Conservation (phyloP, 177 flowering plant species). For the Vitis hybrid region DNA sequence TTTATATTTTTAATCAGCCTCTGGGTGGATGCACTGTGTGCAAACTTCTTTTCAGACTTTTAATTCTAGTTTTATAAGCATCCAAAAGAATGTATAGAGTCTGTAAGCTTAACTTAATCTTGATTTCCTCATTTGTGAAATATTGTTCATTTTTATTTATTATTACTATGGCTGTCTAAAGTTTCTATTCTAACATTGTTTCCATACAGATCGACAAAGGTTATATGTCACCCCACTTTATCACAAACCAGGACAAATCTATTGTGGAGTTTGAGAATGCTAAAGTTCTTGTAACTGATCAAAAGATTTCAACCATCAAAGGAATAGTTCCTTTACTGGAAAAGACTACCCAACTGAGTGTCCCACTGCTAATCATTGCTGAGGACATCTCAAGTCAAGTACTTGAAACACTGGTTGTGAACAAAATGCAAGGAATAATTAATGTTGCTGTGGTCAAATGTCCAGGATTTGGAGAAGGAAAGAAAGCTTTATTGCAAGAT, state of each 20-base stretch:
- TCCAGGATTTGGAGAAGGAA: slow-evolving; percentile 77
- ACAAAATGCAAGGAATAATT: slow-evolving; percentile 64
- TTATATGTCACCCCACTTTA: slow-evolving; percentile 79
- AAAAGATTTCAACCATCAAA: slow-evolving; percentile 56
- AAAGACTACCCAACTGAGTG: slow-evolving; percentile 78
- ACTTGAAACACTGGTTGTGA: slow-evolving; percentile 62
- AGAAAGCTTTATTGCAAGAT: slow-evolving; percentile 88
- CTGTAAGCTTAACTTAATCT: not conserved
- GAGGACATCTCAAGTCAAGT: slow-evolving; percentile 71
- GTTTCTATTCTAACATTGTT: slow-evolving; percentile 7
- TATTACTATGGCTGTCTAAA: slow-evolving; percentile 4
- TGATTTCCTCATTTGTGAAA: not conserved
- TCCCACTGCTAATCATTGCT: slow-evolving; percentile 80
- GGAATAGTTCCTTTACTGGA: slow-evolving; percentile 80
- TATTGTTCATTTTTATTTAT: slow-evolving; percentile 1
- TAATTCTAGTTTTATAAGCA: too few relatives aligned
- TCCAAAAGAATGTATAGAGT: too few relatives aligned
- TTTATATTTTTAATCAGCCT: too few relatives aligned
- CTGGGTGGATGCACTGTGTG: not conserved
- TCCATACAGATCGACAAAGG: slow-evolving; percentile 84
- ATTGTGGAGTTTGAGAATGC: slow-evolving; percentile 82
- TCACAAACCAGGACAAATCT: slow-evolving; percentile 68
- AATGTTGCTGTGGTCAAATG: slow-evolving; percentile 83
- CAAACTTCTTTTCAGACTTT: too few relatives aligned
- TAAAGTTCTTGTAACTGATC: slow-evolving; percentile 83